Base-by-base conservation (phyloP, 805 yeast species). In the Metschnikowia kofuensis region DNA sequence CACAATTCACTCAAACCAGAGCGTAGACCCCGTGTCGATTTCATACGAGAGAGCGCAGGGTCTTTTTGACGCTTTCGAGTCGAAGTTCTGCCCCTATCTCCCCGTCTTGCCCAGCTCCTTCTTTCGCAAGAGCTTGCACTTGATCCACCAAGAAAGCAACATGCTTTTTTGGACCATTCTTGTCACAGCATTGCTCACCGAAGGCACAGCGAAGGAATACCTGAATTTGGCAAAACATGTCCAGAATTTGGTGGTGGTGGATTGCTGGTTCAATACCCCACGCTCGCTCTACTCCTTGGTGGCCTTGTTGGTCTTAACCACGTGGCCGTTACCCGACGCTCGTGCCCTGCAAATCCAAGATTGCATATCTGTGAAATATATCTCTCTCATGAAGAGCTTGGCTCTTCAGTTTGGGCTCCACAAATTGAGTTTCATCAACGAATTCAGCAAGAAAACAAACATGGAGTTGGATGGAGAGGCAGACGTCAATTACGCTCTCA, bases 181-280 rank as follows among this genome's bases (percentile, higher is more conserved):
- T 30, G 53, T 65, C 28, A 68, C 74, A 6, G 62, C 75, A 2
- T 62, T 59, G 39, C 57, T 73, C 43, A 63, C 62, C 47, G 55
- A 60, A 21, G 49, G 53, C 40, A 27, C 52, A 11, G 48, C 59
- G 14, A 30, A 44, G 7, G 56, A 53, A 34, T 70, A 71, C 53
- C 38, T 52, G 29, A 49, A 44, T 7, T 58, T 73, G 43, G 52
- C 67, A 2, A 59, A 58, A 15, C 74, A 71, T 43, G 61, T 74
- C 27, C 69, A 70, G 47, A 55, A 60, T 29, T 61, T 73, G 53
- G 74, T 73, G 30, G 75, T 71, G 43, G 65, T 66, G 41, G 65
- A 62, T 49, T 72, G 77, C 58, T 74, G 78, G 78, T 60, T 68
- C 44, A 62, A 63, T 40, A 74, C 77, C n/a, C 78, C 78, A 13